These are phyloP conservation scores for Leishmania aethiopica DNA, from an alignment of 208 protist genomes.

Conservation along the genomic window DNA sequence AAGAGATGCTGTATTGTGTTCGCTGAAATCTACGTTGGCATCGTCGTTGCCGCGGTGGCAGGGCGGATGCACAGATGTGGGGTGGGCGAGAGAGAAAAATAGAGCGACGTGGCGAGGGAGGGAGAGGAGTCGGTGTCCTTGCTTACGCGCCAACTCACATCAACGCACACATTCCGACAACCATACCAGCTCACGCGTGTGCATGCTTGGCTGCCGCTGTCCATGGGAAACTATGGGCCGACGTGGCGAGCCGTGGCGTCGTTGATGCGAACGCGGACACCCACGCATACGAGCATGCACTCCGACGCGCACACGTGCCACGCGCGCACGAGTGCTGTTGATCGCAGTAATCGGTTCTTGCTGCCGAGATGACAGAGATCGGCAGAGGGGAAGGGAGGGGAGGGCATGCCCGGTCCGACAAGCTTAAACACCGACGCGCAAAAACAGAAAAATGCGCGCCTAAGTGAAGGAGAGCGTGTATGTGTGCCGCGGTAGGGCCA, in stretches of 20 bases:
- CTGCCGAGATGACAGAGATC: not conserved
- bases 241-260: not conserved
- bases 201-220: not conserved
- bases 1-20: not conserved
- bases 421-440: not conserved
- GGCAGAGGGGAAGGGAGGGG: not conserved
- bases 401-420: not conserved
- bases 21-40: not conserved
- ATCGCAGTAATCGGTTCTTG: not conserved
- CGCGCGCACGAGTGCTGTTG: not conserved
- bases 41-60: not conserved
- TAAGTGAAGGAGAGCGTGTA: not conserved
- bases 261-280: not conserved
- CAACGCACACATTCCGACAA: not conserved
- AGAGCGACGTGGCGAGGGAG: not conserved
- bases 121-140: not conserved
- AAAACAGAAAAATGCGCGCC: not conserved
- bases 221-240: not conserved
- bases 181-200: not conserved
- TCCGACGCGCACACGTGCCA: not conserved
- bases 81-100: not conserved
- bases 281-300: not conserved
- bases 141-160: not conserved
- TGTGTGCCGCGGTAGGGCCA: not conserved
- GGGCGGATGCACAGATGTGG: too few species aligned